phyloP scores from a whole-genome alignment of 345 rosid species.

The Dovyalis caffra region DNA sequence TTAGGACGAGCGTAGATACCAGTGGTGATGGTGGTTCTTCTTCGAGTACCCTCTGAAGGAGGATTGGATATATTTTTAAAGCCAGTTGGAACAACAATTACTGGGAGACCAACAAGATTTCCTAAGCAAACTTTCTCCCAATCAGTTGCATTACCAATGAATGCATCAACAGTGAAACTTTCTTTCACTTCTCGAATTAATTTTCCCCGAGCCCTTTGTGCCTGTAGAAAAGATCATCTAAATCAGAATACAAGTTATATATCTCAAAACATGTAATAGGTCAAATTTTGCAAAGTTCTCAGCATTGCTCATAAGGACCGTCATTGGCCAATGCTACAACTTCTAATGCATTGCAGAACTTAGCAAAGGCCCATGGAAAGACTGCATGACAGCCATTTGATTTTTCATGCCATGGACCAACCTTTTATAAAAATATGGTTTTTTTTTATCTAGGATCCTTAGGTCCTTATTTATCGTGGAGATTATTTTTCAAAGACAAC shows the following conservation, averaged over 20 bases:
- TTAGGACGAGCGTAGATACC: constrained; percentile 86
- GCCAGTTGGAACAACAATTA: constrained; percentile 68
- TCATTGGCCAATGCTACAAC: background rate
- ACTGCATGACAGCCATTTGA: background rate
- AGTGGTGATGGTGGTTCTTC: constrained; percentile 55
- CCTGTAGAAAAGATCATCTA: constrained; percentile 35
- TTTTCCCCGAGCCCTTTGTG: constrained; percentile 78
- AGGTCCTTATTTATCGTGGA: too few relatives aligned
- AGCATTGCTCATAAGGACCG: background rate
- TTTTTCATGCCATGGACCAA: too few relatives aligned
- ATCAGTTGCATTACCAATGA: constrained; percentile 79
- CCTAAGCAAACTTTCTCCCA: constrained; percentile 93
- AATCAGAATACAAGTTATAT: background rate
- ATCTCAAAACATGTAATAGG: background rate
- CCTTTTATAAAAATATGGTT: too few relatives aligned
- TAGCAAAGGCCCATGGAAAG: background rate
- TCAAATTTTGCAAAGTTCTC: background rate
- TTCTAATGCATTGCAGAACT: background rate
- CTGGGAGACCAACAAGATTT: constrained; percentile 84
- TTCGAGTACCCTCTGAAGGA: constrained; percentile 45
- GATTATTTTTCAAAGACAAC: background rate
- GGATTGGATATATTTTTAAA: constrained; percentile 51
- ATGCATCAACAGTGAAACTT: constrained; percentile 71
- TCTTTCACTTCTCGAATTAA: constrained; percentile 70
- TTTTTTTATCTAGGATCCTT: too few relatives aligned